Evolutionary conservation across 306 rosid genomes (phyloP).

Genomic region (Purshia tridentata): DNA sequence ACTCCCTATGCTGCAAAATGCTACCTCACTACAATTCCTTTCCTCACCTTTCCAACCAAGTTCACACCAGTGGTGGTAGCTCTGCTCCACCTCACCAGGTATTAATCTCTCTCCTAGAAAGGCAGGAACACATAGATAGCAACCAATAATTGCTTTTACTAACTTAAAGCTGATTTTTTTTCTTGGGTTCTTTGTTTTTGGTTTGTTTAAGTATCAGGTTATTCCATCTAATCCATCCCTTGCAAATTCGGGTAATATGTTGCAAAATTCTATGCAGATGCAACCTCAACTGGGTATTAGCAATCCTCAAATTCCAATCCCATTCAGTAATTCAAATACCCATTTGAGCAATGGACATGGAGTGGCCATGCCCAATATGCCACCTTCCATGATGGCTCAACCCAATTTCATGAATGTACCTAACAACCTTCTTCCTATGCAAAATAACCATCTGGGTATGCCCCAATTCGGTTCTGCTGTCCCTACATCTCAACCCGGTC

Average conservation of each 20-base stretch:
- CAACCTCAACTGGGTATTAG: constrained; percentile 46
- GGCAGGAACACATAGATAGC: no score
- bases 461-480: constrained; percentile 41
- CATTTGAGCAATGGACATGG: constrained; percentile 23
- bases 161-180: background rate
- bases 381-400: constrained; percentile 31
- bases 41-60: constrained; percentile 10
- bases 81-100: constrained; percentile 22
- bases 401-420: constrained; percentile 41
- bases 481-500: constrained; percentile 36
- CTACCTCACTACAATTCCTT: constrained; percentile 18
- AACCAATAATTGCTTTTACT: background rate
- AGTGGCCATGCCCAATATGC: constrained; percentile 23
- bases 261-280: constrained; percentile 29
- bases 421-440: constrained; percentile 39
- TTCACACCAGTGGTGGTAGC: background rate
- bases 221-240: constrained; percentile 15
- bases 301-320: constrained; percentile 35
- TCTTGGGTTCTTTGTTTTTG: background rate
- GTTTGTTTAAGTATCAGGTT: constrained; percentile 2
- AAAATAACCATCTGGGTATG: constrained; percentile 43
- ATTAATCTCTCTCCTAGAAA: background rate
- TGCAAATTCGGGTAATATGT: constrained; percentile 11
- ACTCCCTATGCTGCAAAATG: background rate
- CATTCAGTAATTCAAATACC: constrained; percentile 31